A percentile compares a stretch with the other conserved stretches of the same genome.
Conservation (phyloP, 2,329 filamentous ascomycete genomes). For the Talaromyces rugulosus region DNA sequence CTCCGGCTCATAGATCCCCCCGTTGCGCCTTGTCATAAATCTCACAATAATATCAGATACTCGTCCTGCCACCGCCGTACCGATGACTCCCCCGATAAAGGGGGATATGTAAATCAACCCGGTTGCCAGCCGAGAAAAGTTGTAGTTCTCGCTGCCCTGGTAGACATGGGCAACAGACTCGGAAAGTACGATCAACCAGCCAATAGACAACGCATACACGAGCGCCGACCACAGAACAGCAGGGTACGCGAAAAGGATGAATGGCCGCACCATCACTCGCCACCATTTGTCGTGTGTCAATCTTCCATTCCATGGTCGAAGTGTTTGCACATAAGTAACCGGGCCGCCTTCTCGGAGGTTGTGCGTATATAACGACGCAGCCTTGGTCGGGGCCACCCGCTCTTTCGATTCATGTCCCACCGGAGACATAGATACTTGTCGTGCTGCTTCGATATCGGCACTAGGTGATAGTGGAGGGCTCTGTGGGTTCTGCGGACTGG, state of each 20-base stretch:
- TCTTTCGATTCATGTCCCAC: conserved; percentile 30
- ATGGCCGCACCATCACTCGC: conserved; percentile 71
- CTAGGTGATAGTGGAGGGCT: not conserved
- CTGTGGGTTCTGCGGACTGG: not conserved
- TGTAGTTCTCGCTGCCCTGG: conserved; percentile 63
- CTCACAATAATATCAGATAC: conserved; percentile 81
- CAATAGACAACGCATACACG: conserved; percentile 82
- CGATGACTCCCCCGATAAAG: conserved; percentile 81
- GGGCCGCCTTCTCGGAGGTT: conserved; percentile 62
- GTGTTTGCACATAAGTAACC: conserved; percentile 68
- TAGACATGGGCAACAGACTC: conserved; percentile 82
- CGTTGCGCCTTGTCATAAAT: conserved; percentile 76
- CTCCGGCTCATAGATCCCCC: conserved; percentile 93
- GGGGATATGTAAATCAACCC: conserved; percentile 87
- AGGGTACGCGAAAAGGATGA: conserved; percentile 83
- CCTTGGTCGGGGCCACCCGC: conserved; percentile 19
- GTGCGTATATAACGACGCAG: conserved; percentile 60
- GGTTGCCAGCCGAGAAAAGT: conserved; percentile 75
- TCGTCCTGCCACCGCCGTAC: conserved; percentile 86
- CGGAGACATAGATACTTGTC: conserved; percentile 19
- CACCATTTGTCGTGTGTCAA: conserved; percentile 75
- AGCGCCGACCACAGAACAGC: conserved; percentile 82
- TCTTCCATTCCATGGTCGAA: conserved; percentile 73
- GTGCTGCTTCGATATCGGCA: conserved; percentile 28
- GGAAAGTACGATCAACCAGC: conserved; percentile 93